Conservation (phyloP, 495 filamentous ascomycete species). For the Lophiostoma macrostomum region DNA sequence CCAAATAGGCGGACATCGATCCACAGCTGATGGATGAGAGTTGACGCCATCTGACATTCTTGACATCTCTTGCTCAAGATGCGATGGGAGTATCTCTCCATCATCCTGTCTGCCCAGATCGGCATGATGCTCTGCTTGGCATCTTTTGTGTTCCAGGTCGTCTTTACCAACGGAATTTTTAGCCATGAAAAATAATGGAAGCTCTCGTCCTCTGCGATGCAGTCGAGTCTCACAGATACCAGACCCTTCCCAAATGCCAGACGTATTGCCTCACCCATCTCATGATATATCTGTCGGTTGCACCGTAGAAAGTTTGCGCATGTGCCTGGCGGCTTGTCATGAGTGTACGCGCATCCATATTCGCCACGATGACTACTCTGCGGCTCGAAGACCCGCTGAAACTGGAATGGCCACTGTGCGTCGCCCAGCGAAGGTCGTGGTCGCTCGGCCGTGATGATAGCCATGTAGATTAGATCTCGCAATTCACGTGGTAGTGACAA, state of each 20-base stretch:
- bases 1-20: constrained; percentile 23
- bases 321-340: constrained; percentile 10
- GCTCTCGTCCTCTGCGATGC: constrained; percentile 25
- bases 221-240: constrained; percentile 25
- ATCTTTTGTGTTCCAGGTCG: neutral
- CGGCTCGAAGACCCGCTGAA: constrained; percentile 11
- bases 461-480: constrained; percentile 26
- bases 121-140: constrained; percentile 6
- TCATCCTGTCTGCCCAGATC: constrained; percentile 6
- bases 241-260: constrained; percentile 2
- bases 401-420: constrained; percentile 18
- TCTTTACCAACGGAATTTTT: constrained; percentile 23
- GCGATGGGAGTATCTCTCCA: constrained; percentile 2
- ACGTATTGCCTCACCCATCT: constrained; percentile 16
- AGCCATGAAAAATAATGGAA: constrained; percentile 30
- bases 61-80: constrained; percentile 1
- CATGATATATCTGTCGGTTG: constrained; percentile 22
- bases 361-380: constrained; percentile 6
- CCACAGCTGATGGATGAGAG: constrained; percentile 21
- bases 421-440: constrained; percentile 14
- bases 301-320: constrained; percentile 17
- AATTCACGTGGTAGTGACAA: constrained; percentile 27
- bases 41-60: neutral
- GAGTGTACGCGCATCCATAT: constrained; percentile 23
- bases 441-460: constrained; percentile 12